These are phyloP conservation scores for Brasilioporus rufonigricans DNA, from an alignment of 768 basidiomycete genomes.

Conservation along the genomic window DNA sequence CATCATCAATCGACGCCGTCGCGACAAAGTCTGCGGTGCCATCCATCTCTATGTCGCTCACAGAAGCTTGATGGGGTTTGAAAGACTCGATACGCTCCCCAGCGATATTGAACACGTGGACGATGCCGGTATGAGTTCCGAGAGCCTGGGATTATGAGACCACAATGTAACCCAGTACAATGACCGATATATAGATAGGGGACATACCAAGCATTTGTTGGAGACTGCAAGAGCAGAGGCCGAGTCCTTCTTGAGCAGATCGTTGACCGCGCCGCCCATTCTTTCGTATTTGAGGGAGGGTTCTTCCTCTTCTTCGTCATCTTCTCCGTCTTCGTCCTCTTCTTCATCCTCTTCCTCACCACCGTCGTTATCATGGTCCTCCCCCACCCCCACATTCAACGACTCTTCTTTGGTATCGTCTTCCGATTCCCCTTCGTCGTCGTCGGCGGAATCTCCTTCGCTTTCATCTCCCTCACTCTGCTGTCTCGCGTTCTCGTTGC, in stretches of 20 bases:
- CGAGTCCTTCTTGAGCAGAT: constrained; percentile 85
- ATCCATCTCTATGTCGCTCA: constrained; percentile 84
- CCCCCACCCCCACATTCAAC: background rate
- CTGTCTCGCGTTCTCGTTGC: constrained; percentile 11
- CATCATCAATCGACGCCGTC: constrained; percentile 92
- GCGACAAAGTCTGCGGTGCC: constrained; percentile 84
- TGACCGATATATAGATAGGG: background rate
- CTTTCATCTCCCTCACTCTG: background rate
- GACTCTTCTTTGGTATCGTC: background rate
- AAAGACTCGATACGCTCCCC: too few species aligned
- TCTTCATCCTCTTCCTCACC: constrained; percentile 23
- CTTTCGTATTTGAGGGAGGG: constrained; percentile 90
- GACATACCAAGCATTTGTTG: constrained; percentile 63
- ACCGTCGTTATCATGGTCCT: constrained; percentile 8
- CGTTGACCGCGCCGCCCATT: constrained; percentile 66
- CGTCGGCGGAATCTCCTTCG: constrained; percentile 6
- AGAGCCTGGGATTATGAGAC: too few species aligned
- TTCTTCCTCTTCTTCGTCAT: constrained; percentile 80
- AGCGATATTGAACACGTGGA: constrained; percentile 84
- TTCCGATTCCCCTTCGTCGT: constrained; percentile 4
- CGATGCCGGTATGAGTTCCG: constrained; percentile 76
- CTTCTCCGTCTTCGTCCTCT: too few species aligned
- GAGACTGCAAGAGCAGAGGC: constrained; percentile 80
- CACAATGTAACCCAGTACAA: background rate
- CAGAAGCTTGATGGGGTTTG: too few species aligned